Evolutionary conservation across 257 asterid species (phyloP), one percentile per base, ranked within the genome.

Genomic region (Fraxinus anomala): DNA sequence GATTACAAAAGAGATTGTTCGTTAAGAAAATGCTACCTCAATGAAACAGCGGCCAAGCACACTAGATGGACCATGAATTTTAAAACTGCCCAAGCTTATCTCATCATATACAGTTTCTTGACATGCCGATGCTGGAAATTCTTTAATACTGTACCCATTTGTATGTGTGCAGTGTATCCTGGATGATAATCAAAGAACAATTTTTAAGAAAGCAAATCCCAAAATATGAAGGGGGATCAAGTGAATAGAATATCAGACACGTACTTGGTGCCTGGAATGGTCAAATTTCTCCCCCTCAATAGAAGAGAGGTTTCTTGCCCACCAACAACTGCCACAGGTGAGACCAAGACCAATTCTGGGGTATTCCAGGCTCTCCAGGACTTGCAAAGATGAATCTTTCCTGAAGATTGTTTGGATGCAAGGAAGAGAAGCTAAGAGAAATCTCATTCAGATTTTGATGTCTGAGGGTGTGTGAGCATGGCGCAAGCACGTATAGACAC

Each of bases 141-240:
- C 82, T 63, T 75, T 85, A 40, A 77, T 44, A 37, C 73, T 81
- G 80, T 80, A 90, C 44, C 78, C 92, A 51, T 31, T 74, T 16
- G 94, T 82, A 76, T 87, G 90, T 0, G 97, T 86, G 84, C 98
- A 93, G 68, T 82, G 83, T 78, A 93, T 84, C 92, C 98, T 93
- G 91, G 83, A 83, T 11, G 73, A 76, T 56, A n/a, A 76, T 73
- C 72, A 78, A n/a, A 39, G 13, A 72, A 11, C 42, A 54, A 44
- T 28, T 78, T 42, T 54, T 49, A 42, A 68, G 17, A 67, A 79
- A 24, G 42, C 23, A 33, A 30, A 77, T 80, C 61, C 34, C 40
- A 36, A 21, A 34, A 16, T 47, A 56, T 10, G 28, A 51, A 31
- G 37, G 69, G 80, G 70, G 19, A 10, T 40, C 56, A 68, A 39